Evolutionary conservation across 768 basidiomycete genomes (phyloP), one percentile per base, ranked within the genome.

Genomic region (Piloderma croceum): DNA sequence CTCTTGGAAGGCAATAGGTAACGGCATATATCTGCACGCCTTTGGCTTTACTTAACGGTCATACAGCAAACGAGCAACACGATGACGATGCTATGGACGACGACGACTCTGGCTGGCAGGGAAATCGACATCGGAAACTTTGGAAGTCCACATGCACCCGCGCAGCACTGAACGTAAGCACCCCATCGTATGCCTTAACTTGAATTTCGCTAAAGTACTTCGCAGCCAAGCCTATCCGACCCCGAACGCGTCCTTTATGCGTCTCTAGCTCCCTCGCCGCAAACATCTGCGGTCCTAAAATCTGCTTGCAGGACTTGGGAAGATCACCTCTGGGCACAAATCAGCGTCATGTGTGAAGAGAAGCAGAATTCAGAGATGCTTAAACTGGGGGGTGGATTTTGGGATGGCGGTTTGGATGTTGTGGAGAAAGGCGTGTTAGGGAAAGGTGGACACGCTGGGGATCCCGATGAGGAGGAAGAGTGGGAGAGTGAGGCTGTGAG

Each of bases 241-340:
- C 69, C 80, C 27, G 91, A 97, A 58, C 82, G 91, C n/a, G 73
- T 81, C 1, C 67, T 98, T 0, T 93, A 91, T 50, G 93, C 92
- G 0, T 81, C 91, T 1, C 75, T 99, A 6, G 81, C 71, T 20
- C 93, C 81, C 23, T 83, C 71, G 10, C 76, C 70, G 34, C 81
- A 73, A 59, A 87, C 85, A 1, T 72, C 77, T 1, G 64, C 60
- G 17, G 61, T 83, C 23, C 74, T 90, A 24, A 80, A 84, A 46
- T 72, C 80, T 0, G 78, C 84, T 3, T 93, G 90, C 53, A 65
- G 81, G 24, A 84, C 87, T 17, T 98, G 94, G 93, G 88, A 93
- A 53, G 96, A 99, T 54, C 83, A 93, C 55, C 69, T 98, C 0
- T 99, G 96, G 96, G 90, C 88, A 0, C 83, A 88, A 43, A 68